Percentiles rank a stretch among this genome's conserved stretches.
These are phyloP conservation scores for Tolypocladium nubicola DNA, from an alignment of 2,329 filamentous ascomycete genomes.

Conservation along the genomic window DNA sequence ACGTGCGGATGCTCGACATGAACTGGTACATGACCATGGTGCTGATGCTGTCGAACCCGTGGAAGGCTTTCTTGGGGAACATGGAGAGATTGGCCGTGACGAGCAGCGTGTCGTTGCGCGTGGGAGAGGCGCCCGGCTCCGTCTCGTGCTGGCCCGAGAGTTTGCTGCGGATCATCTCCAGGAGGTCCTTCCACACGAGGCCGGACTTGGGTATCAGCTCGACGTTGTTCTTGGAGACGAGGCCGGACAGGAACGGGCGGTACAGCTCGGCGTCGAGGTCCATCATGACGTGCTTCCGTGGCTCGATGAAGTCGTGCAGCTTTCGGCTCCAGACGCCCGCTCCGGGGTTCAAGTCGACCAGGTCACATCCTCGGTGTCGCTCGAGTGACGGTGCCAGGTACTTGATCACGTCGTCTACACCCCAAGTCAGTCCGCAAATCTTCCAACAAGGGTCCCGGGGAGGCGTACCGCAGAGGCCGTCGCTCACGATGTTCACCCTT, in stretches of 20 bases:
- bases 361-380: constrained; percentile 66
- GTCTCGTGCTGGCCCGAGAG: constrained; percentile 44
- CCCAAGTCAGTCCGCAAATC: neutral
- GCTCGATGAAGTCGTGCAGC: constrained; percentile 63
- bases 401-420: constrained; percentile 54
- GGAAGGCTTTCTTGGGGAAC: constrained; percentile 38
- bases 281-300: constrained; percentile 73
- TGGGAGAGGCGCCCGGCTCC: constrained; percentile 26
- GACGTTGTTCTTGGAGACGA: constrained; percentile 39
- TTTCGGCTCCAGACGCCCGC: constrained; percentile 67
- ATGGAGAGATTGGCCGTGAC: constrained; percentile 57
- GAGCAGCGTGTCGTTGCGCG: constrained; percentile 63
- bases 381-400: constrained; percentile 60
- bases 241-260: constrained; percentile 45
- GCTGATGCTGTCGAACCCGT: constrained; percentile 44
- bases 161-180: constrained; percentile 35
- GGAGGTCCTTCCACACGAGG: constrained; percentile 50
- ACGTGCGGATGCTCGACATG: constrained; percentile 44
- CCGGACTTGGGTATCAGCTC: constrained; percentile 45
- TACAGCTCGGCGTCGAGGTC: constrained; percentile 57
- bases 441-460: neutral
- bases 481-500: constrained; percentile 42
- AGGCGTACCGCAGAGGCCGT: constrained; percentile 36
- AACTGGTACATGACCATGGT: constrained; percentile 52
- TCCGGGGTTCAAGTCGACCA: constrained; percentile 81